Conservation (phyloP, 2,329 filamentous ascomycete species). For the Talaromyces atroroseus region DNA sequence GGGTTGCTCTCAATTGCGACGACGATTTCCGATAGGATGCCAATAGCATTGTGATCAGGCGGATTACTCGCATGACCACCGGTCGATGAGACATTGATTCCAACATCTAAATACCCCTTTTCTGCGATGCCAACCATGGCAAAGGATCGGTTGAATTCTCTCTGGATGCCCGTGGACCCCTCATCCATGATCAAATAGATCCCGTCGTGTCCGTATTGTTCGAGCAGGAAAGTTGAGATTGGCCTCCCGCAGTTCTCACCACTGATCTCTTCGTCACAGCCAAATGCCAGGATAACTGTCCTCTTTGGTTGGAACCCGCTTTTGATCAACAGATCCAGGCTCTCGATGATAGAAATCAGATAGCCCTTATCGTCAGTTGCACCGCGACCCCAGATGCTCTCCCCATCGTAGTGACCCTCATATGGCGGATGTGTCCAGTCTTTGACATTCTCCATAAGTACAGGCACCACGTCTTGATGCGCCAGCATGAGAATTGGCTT, state of each 20-base stretch:
- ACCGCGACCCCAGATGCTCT: slow-evolving; percentile 52
- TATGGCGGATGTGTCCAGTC: slow-evolving; percentile 53
- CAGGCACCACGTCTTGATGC: slow-evolving; percentile 53
- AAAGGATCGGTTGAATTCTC: slow-evolving; percentile 43
- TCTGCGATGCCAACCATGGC: slow-evolving; percentile 57
- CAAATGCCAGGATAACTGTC: slow-evolving; percentile 56
- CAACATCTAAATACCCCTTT: slow-evolving; percentile 58
- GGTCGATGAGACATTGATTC: slow-evolving; percentile 51
- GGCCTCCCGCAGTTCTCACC: slow-evolving; percentile 53
- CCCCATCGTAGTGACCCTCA: slow-evolving; percentile 49
- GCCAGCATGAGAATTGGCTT: slow-evolving; percentile 52
- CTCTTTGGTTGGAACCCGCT: slow-evolving; percentile 50
- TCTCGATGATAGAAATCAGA: slow-evolving; percentile 49
- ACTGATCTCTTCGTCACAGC: slow-evolving; percentile 62
- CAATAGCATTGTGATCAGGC: slow-evolving; percentile 63
- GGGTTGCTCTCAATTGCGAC: slow-evolving; percentile 55
- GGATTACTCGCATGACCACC: slow-evolving; percentile 59
- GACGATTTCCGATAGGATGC: slow-evolving; percentile 61
- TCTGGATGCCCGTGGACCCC: slow-evolving; percentile 52
- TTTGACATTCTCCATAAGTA: slow-evolving; percentile 40
- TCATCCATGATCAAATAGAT: slow-evolving; percentile 60
- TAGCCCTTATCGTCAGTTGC: slow-evolving; percentile 53
- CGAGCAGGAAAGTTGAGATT: slow-evolving; percentile 47
- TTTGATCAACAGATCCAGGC: slow-evolving; percentile 49
- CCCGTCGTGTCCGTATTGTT: slow-evolving; percentile 53